Base-by-base conservation (phyloP, 768 basidiomycete genomes). In the Mycena crocata region DNA sequence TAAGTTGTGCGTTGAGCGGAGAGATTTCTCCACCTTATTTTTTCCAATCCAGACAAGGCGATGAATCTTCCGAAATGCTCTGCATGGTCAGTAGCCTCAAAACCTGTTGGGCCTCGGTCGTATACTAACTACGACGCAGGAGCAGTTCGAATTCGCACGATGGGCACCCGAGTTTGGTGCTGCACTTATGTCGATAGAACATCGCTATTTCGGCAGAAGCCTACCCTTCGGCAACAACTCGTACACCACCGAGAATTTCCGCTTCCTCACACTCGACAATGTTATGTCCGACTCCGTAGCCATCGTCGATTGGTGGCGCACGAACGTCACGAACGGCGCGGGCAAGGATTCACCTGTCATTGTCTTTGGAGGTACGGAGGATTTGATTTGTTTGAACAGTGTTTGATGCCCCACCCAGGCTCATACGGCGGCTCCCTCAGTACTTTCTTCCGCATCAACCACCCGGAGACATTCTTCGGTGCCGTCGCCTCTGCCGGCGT, bases 191-290 rank as follows among this genome's bases (percentile, higher is more conserved):
- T 15, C 32, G 9, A 40, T 56, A 13, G 39, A 56, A 40, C 55
- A 57, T 30, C 55, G 40, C 55, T 57, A 57, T n/a, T 57, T 57
- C 13, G 55, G 40, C 28, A 31, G 32, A 30, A 57, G 55, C 42
- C 40, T n/a, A 12, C 55, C 40, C 1, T 57, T 31, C 40, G 55
- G 40, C 17, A 57, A 57, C 39, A 30, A 44, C 23, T 44, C 55
- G 21, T 57, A 57, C 40, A 57, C 55, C 21, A 44, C 23, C 40
- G 55, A 57, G 30, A 57, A 57, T 42, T 9, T 57, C 40, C 40
- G 55, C 13, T 57, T 57, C 55, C 55, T 57, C 21, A 57, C 55
- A 19, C 40, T 57, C 28, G 55, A 57, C 40, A 57, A 57, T 15
- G 40, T 57, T 5, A 57, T 44, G 39, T 42, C 55, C 0, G 55